These are phyloP conservation scores for Dittrichia graveolens DNA, from an alignment of 129 eudicot species.

Conservation along the genomic window DNA sequence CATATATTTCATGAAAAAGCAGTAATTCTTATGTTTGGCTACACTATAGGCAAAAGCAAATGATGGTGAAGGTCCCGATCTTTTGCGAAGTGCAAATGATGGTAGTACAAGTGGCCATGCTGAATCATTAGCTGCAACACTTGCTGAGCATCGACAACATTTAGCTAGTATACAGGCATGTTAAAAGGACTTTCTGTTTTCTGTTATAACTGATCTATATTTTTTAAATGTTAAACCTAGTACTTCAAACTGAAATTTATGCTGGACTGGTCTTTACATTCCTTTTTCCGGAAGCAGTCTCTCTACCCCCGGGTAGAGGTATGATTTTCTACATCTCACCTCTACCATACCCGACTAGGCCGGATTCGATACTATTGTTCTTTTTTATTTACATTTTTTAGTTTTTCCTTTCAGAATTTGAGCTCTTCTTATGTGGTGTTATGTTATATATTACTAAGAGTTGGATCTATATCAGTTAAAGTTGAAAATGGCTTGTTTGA, in stretches of 20 bases:
- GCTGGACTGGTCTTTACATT: not conserved
- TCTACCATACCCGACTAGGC: too few species aligned
- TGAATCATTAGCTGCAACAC: constrained; percentile 91
- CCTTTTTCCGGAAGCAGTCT: too few species aligned
- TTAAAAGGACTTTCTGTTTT: constrained; percentile 17
- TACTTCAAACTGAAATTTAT: constrained; percentile 17
- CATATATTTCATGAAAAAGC: not conserved
- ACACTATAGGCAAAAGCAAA: constrained; percentile 81
- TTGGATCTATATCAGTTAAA: not conserved
- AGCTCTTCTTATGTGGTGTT: not conserved
- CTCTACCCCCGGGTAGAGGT: too few species aligned
- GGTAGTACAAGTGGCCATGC: constrained; percentile 89
- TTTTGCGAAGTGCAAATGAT: constrained; percentile 68
- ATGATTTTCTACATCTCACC: too few species aligned
- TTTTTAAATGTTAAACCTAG: not conserved
- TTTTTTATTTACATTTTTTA: not conserved
- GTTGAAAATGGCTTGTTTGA: constrained; percentile 6
- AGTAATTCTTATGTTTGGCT: constrained; percentile 2
- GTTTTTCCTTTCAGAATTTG: not conserved
- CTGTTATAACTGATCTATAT: not conserved
- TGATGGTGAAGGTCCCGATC: constrained; percentile 99
- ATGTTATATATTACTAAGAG: not conserved
- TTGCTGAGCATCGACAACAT: constrained; percentile 95
- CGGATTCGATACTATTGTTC: too few species aligned
- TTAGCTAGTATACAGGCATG: constrained; percentile 93